Conservation (phyloP, 306 rosid genomes). For the Vigna mungo region DNA sequence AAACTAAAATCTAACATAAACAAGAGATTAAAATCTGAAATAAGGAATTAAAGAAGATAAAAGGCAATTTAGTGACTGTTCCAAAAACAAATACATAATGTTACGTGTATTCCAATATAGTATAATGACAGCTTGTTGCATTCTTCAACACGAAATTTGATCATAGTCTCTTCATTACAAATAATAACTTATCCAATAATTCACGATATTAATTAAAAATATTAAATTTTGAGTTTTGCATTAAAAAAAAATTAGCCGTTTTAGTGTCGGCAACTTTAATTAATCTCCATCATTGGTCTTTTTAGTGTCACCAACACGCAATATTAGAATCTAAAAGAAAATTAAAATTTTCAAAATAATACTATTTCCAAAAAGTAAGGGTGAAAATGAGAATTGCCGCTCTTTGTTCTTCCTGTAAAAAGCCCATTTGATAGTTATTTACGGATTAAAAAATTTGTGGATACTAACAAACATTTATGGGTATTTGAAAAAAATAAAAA, state of each 20-base stretch:
- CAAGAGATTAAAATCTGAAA: too few relatives aligned
- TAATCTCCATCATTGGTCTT: constrained; percentile 20
- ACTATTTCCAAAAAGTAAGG: background rate
- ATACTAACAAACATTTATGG: too few relatives aligned
- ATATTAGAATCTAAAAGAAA: background rate
- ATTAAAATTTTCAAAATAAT: background rate
- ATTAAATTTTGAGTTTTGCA: background rate
- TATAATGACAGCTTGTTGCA: constrained; percentile 6
- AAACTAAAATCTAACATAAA: too few relatives aligned
- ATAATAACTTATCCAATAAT: constrained; percentile 9
- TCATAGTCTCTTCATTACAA: constrained; percentile 19
- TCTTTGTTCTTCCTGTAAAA: too few relatives aligned
- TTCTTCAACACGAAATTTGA: constrained; percentile 4
- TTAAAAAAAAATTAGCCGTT: background rate
- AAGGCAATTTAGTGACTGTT: too few relatives aligned
- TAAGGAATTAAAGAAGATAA: background rate
- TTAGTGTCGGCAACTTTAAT: constrained; percentile 31
- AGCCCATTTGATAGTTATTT: too few relatives aligned
- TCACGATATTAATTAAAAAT: background rate
- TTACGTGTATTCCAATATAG: background rate
- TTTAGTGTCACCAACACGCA: constrained; percentile 28
- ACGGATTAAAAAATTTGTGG: too few relatives aligned
- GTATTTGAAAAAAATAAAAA: too few relatives aligned
- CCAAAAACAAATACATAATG: background rate
- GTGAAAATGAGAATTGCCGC: too few relatives aligned